Conservation (phyloP, 2,329 filamentous ascomycete genomes). For the Pezicula carpinea region DNA sequence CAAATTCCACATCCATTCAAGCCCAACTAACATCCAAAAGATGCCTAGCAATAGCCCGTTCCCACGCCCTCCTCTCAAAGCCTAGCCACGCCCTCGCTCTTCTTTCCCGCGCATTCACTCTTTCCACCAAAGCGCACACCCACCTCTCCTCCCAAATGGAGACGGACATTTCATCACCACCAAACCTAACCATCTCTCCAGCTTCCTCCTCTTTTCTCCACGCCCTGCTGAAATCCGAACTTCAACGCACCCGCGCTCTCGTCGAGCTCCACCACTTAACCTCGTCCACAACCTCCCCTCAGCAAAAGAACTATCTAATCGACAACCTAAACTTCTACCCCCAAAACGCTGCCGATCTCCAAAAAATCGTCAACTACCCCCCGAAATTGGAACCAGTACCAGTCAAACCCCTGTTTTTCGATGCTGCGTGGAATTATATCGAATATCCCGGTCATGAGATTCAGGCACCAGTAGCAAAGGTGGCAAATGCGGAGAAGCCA, state of each 20-base stretch:
- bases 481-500: conserved; percentile 16
- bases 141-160: conserved; percentile 36
- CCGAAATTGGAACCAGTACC: conserved; percentile 79
- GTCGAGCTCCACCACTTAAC: conserved; percentile 72
- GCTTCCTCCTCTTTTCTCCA: conserved; percentile 55
- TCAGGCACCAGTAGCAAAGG: conserved; percentile 25
- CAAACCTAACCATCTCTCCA: conserved; percentile 63
- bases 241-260: conserved; percentile 78
- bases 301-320: conserved; percentile 49
- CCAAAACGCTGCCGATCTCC: conserved; percentile 61
- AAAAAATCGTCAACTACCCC: conserved; percentile 81
- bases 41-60: conserved; percentile 79
- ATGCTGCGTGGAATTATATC: conserved; percentile 97
- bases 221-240: conserved; percentile 61
- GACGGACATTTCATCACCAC: conserved; percentile 41
- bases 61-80: conserved; percentile 70
- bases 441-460: conserved; percentile 69
- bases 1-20: background rate
- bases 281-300: conserved; percentile 31
- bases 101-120: conserved; percentile 64
- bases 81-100: conserved; percentile 81
- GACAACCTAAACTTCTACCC: conserved; percentile 75
- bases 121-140: conserved; percentile 48
- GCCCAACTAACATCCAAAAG: conserved; percentile 35
- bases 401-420: conserved; percentile 92